Conservation (phyloP, 2,329 filamentous ascomycete genomes). For the Pseudogymnoascus sp. region DNA sequence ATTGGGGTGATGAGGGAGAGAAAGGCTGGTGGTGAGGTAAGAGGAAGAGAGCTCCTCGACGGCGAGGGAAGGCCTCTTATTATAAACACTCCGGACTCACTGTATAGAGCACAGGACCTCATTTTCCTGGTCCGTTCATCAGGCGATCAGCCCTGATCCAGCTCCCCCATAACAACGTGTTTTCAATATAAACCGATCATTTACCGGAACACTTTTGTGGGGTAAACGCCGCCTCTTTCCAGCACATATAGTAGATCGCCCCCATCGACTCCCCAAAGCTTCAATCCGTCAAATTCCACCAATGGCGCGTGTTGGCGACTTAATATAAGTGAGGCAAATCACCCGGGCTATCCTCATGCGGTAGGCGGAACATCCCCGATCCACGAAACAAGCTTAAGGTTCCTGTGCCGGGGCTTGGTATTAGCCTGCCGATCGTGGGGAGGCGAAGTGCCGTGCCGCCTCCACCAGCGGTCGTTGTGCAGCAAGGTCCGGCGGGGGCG, state of each 20-base stretch:
- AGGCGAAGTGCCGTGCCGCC: neutral
- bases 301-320: neutral
- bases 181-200: neutral
- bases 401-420: neutral
- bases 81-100: neutral
- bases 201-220: neutral
- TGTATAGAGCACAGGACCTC: neutral
- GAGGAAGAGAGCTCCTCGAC: neutral
- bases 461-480: neutral
- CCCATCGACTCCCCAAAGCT: neutral
- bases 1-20: neutral
- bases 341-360: neutral
- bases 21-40: neutral
- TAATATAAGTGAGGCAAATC: conserved; percentile 1
- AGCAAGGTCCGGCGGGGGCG: neutral
- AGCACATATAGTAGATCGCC: neutral
- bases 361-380: neutral
- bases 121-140: neutral
- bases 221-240: neutral
- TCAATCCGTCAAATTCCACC: neutral
- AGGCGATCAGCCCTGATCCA: neutral
- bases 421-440: neutral
- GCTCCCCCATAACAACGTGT: neutral
- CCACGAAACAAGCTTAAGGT: conserved; percentile 2
- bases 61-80: neutral